phyloP scores from a whole-genome alignment of 2,329 filamentous ascomycete genomes.

The Ustulina deusta region DNA sequence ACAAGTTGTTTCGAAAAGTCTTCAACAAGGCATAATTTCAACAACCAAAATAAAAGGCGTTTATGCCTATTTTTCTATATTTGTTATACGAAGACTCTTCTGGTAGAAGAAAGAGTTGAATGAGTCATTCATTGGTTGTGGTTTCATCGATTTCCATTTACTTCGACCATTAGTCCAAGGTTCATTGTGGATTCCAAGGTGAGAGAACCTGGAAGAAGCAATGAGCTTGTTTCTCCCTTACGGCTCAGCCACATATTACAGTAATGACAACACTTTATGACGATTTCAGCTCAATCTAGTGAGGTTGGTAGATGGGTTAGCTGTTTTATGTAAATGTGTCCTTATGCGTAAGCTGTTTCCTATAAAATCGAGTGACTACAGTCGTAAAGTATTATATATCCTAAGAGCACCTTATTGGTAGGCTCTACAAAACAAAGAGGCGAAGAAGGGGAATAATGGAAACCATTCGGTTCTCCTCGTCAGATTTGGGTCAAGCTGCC shows the following conservation, averaged over 20 bases:
- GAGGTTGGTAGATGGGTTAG: no score
- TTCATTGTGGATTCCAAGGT: background rate
- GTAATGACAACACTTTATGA: background rate
- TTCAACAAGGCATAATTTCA: slow-evolving; percentile 2
- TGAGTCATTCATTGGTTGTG: background rate
- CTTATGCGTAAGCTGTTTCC: background rate
- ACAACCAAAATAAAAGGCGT: background rate
- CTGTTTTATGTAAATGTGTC: background rate
- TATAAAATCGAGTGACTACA: background rate
- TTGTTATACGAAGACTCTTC: background rate
- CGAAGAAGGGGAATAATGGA: background rate
- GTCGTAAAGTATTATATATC: background rate
- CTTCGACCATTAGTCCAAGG: background rate
- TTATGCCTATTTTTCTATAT: slow-evolving; percentile 7
- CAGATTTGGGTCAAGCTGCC: background rate
- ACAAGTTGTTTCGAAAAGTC: slow-evolving; percentile 5
- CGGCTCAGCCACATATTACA: background rate
- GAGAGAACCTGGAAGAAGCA: background rate
- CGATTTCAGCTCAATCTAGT: background rate
- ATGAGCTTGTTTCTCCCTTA: background rate
- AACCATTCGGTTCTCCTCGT: background rate
- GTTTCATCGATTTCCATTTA: background rate
- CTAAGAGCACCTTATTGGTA: background rate
- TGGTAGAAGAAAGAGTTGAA: background rate
- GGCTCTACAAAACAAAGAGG: background rate